A percentile compares a stretch with the other conserved stretches of the same genome.
Evolutionary conservation across 192 early-diverging fungal genomes (phyloP).

Genomic region (Rhizophlyctis rosea): DNA sequence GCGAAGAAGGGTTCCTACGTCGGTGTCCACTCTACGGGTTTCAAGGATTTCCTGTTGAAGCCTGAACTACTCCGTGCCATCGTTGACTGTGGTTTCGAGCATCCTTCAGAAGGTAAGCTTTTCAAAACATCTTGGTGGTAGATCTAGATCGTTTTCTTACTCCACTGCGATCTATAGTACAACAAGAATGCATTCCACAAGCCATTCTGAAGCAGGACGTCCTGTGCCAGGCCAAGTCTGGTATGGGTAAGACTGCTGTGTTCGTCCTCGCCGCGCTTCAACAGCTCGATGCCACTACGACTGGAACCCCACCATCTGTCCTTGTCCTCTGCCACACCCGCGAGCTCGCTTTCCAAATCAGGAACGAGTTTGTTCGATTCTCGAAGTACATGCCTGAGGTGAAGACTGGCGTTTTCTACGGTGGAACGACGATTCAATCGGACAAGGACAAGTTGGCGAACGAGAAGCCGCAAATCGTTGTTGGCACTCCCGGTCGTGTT

Average conservation of each 20-base stretch:
- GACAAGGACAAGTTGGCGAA: conserved; percentile 84
- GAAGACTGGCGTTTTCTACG: conserved; percentile 91
- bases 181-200: conserved; percentile 98
- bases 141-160: neutral
- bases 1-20: conserved; percentile 97
- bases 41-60: conserved; percentile 96
- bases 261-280: conserved; percentile 94
- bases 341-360: conserved; percentile 98
- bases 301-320: conserved; percentile 57
- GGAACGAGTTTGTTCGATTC: conserved; percentile 95
- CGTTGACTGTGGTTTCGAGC: conserved; percentile 98
- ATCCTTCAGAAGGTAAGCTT: conserved; percentile 84
- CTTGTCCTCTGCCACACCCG: conserved; percentile 97
- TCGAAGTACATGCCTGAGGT: conserved; percentile 92
- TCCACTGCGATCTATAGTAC: conserved; percentile 57
- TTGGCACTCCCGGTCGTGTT: conserved; percentile 96
- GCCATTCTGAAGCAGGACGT: conserved; percentile 96
- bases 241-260: conserved; percentile 98
- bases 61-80: conserved; percentile 93
- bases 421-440: conserved; percentile 73
- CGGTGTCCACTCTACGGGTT: conserved; percentile 97
- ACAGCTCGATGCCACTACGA: conserved; percentile 65
- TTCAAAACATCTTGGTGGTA: neutral
- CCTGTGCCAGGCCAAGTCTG: conserved; percentile 96
- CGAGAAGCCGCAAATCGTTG: conserved; percentile 93